These are phyloP conservation scores for Dalbergia cochinchinensis DNA, from an alignment of 306 rosid genomes.

Conservation along the genomic window DNA sequence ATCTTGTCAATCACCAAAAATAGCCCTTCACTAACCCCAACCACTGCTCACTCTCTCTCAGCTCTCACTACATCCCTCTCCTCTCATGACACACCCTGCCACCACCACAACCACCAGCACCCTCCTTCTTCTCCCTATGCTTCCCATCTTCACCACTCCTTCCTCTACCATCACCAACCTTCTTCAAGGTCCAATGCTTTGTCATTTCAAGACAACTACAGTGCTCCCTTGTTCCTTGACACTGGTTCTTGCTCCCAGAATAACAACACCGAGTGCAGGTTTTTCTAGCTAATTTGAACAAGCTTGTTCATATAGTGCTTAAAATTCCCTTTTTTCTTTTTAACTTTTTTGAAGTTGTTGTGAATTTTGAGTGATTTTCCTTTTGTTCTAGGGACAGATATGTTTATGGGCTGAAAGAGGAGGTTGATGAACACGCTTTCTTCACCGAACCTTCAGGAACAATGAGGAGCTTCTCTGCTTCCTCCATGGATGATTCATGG, in stretches of 20 bases:
- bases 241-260: slow-evolving; percentile 57
- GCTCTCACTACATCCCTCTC: slow-evolving; percentile 41
- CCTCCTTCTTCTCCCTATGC: slow-evolving; percentile 35
- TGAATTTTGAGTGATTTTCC: not conserved
- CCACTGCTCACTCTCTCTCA: slow-evolving; percentile 47
- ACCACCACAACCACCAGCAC: slow-evolving; percentile 45
- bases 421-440: slow-evolving; percentile 84
- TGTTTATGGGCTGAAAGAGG: slow-evolving; percentile 76
- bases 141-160: slow-evolving; percentile 50
- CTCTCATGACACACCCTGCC: slow-evolving; percentile 45
- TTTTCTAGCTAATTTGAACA: not conserved
- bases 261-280: not conserved
- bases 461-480: slow-evolving; percentile 76
- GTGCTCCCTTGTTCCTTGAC: slow-evolving; percentile 69
- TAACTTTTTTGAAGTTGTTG: not conserved
- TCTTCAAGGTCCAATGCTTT: slow-evolving; percentile 63
- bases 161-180: slow-evolving; percentile 49
- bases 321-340: not conserved
- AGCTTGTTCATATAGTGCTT: not conserved
- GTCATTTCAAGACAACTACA: slow-evolving; percentile 64
- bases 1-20: slow-evolving; percentile 64
- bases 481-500: slow-evolving; percentile 82
- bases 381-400: slow-evolving; percentile 59
- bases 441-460: slow-evolving; percentile 89
- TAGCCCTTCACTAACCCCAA: slow-evolving; percentile 51